Conservation (phyloP, 2,329 filamentous ascomycete species). For the Aspergillus hiratsukae region DNA sequence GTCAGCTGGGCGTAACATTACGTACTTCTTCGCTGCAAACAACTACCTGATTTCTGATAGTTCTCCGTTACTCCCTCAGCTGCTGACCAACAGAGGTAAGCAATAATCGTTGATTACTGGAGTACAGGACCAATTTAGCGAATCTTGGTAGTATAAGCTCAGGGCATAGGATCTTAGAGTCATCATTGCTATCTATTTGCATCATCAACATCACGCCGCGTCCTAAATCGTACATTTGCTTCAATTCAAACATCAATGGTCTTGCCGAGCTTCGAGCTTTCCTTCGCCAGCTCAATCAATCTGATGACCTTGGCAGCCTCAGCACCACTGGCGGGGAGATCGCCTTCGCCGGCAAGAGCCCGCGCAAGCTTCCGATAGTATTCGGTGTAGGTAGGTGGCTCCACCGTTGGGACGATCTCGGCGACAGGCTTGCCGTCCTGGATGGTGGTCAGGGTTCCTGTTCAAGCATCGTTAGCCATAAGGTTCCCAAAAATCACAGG, state of each 20-base stretch:
- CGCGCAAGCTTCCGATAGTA: constrained; percentile 59
- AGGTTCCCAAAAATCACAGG: neutral
- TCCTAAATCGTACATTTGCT: neutral
- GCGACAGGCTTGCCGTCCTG: constrained; percentile 50
- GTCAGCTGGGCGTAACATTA: neutral
- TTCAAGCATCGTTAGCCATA: neutral
- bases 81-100: neutral
- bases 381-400: constrained; percentile 63
- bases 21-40: neutral
- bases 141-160: neutral
- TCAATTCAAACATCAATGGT: constrained; percentile 37
- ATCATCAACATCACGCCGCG: neutral
- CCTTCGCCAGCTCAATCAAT: constrained; percentile 53
- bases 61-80: neutral
- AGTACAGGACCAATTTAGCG: too few relatives aligned
- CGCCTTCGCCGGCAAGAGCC: constrained; percentile 49
- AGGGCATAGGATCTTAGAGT: neutral
- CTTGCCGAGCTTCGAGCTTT: constrained; percentile 50
- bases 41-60: too few relatives aligned
- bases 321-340: constrained; percentile 51
- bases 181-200: neutral
- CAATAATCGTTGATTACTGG: too few relatives aligned
- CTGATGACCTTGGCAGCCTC: constrained; percentile 52
- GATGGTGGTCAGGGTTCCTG: constrained; percentile 50
- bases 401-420: constrained; percentile 53